A percentile compares a stretch with the other conserved stretches of the same genome.
Conservation (phyloP, 495 filamentous ascomycete genomes). For the Neurospora cerealis region DNA sequence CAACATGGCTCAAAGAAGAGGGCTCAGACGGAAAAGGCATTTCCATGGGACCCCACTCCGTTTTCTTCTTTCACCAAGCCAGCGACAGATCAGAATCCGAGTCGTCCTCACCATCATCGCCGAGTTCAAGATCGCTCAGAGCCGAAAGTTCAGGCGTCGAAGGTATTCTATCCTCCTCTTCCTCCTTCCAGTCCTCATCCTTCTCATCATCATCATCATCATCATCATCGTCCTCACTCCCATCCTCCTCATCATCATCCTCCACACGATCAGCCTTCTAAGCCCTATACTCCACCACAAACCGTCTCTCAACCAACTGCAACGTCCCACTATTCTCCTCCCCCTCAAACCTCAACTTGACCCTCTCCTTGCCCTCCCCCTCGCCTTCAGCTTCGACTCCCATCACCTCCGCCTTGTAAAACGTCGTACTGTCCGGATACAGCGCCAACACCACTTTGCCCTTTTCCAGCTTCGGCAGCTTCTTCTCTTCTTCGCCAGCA, state of each 20-base stretch:
- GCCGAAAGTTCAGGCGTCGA: background rate
- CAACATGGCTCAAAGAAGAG: too few species aligned
- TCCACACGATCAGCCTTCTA: conserved; percentile 3
- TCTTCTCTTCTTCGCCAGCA: conserved; percentile 24
- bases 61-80: background rate
- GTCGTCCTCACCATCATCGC: background rate
- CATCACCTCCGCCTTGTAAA: conserved; percentile 94
- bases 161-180: background rate
- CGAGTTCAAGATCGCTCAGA: background rate
- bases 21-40: too few species aligned
- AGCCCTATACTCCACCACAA: conserved; percentile 60
- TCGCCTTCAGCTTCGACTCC: conserved; percentile 39
- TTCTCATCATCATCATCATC: background rate
- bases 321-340: conserved; percentile 77
- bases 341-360: conserved; percentile 69
- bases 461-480: conserved; percentile 50
- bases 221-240: background rate
- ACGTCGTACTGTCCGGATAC: conserved; percentile 90
- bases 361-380: conserved; percentile 25
- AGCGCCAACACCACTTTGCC: conserved; percentile 75
- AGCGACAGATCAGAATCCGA: background rate
- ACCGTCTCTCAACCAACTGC: conserved; percentile 64
- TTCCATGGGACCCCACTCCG: too few species aligned
- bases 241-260: background rate
- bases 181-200: background rate